Percentiles rank a stretch among this genome's conserved stretches.
Conservation (phyloP, 1,284 basidiomycete genomes). For the Naganishia sp. region DNA sequence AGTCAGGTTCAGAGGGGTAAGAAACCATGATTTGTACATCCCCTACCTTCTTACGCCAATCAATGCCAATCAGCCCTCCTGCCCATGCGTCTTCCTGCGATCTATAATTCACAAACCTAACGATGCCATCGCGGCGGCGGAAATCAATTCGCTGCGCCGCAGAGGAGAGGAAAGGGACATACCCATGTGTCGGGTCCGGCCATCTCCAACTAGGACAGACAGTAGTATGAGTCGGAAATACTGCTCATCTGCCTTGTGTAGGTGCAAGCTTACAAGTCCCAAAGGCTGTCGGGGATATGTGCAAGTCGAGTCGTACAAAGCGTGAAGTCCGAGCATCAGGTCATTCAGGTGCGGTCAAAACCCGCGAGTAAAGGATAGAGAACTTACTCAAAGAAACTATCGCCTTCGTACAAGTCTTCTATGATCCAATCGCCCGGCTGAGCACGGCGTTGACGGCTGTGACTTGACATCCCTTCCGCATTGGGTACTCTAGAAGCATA, state of each 20-base stretch:
- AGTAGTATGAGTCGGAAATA: background rate
- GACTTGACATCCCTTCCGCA: no score
- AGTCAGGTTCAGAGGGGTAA: no score
- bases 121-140: background rate
- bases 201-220: background rate
- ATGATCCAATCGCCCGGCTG: background rate
- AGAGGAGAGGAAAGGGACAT: background rate
- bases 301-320: background rate
- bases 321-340: background rate
- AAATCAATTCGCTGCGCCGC: background rate
- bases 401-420: background rate
- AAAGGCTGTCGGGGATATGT: background rate
- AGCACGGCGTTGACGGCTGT: no score
- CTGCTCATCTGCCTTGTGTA: background rate
- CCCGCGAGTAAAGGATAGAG: background rate
- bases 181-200: conserved; percentile 25
- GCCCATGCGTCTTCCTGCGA: conserved; percentile 8
- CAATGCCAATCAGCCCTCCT: conserved; percentile 12
- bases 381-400: conserved; percentile 15
- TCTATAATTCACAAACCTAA: conserved; percentile 9
- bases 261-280: conserved; percentile 5
- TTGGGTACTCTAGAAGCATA: no score
- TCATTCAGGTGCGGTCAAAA: background rate
- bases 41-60: conserved; percentile 5
- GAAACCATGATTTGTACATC: no score